phyloP scores from a whole-genome alignment of 371 early-diverging fungal species.

The Mortierella sp. region DNA sequence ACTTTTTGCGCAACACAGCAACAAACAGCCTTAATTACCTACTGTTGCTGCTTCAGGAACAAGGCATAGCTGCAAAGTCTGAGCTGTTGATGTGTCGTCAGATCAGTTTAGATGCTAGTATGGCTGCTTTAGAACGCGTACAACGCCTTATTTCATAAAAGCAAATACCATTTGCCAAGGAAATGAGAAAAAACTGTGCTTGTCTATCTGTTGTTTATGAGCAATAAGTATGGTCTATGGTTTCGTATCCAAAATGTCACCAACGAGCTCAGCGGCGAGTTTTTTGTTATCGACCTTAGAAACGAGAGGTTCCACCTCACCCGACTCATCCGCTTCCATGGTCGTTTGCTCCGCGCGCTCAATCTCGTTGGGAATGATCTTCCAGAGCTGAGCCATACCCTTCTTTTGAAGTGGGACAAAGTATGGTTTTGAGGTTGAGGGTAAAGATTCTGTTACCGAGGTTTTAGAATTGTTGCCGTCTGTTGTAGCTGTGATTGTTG shows the following conservation, averaged over 20 bases:
- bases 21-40: slow-evolving; percentile 31
- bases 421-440: slow-evolving; percentile 18
- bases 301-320: background rate
- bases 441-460: background rate
- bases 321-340: background rate
- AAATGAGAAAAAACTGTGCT: no score
- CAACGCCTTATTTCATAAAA: slow-evolving; percentile 18
- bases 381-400: slow-evolving; percentile 48
- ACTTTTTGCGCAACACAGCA: slow-evolving; percentile 34
- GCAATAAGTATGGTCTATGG: background rate
- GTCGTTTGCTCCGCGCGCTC: slow-evolving; percentile 15
- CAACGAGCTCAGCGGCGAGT: slow-evolving; percentile 5
- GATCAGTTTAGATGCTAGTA: slow-evolving; percentile 1
- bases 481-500: background rate
- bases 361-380: slow-evolving; percentile 29
- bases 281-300: background rate
- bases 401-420: slow-evolving; percentile 20
- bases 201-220: background rate
- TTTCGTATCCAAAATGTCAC: background rate
- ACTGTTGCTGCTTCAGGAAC: slow-evolving; percentile 22
- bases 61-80: background rate
- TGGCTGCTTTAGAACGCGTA: slow-evolving; percentile 16
- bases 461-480: background rate
- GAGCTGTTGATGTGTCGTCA: slow-evolving; percentile 21
- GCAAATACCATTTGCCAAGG: background rate